A percentile compares a stretch with the other conserved stretches of the same genome.
These are phyloP conservation scores for Beauveria bassiana DNA, from an alignment of 2,329 filamentous ascomycete species.

Conservation along the genomic window DNA sequence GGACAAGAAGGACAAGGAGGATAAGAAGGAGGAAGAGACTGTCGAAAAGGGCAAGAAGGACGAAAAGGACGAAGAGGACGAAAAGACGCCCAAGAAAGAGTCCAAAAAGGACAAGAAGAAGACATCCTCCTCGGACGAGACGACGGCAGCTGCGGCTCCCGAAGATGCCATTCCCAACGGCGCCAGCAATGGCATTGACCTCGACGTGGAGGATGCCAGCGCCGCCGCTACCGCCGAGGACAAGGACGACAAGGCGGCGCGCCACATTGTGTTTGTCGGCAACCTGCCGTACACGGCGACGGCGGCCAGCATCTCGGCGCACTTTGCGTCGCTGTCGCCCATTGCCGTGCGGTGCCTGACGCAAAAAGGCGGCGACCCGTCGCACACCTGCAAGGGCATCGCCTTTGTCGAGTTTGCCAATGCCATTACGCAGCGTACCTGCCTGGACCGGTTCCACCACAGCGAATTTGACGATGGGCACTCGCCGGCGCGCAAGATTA, in stretches of 20 bases:
- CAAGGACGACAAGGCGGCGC: conserved; percentile 20
- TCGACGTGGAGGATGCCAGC: conserved; percentile 13
- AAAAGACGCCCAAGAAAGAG: conserved; percentile 15
- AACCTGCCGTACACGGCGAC: conserved; percentile 86
- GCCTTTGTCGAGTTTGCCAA: conserved; percentile 85
- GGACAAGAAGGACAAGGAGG: conserved; percentile 23
- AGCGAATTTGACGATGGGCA: conserved; percentile 58
- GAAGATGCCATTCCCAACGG: conserved; percentile 25
- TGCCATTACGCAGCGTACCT: conserved; percentile 87
- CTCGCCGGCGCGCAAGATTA: conserved; percentile 64
- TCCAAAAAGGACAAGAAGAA: conserved; percentile 19
- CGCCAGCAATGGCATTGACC: conserved; percentile 15
- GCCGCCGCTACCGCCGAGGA: conserved; percentile 11
- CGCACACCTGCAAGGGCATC: conserved; percentile 59
- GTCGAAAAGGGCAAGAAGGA: conserved; percentile 21
- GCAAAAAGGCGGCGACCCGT: conserved; percentile 52
- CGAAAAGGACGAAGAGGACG: conserved; percentile 21
- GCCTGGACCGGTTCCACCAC: conserved; percentile 85
- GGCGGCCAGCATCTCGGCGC: conserved; percentile 56
- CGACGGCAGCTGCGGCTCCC: conserved; percentile 11
- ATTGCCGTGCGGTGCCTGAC: conserved; percentile 54
- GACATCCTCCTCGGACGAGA: conserved; percentile 11
- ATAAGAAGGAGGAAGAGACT: conserved; percentile 19
- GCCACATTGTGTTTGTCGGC: conserved; percentile 39
- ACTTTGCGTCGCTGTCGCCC: conserved; percentile 64